Conservation (phyloP, 2,329 filamentous ascomycete species). For the Mycosphaerella arachidis region DNA sequence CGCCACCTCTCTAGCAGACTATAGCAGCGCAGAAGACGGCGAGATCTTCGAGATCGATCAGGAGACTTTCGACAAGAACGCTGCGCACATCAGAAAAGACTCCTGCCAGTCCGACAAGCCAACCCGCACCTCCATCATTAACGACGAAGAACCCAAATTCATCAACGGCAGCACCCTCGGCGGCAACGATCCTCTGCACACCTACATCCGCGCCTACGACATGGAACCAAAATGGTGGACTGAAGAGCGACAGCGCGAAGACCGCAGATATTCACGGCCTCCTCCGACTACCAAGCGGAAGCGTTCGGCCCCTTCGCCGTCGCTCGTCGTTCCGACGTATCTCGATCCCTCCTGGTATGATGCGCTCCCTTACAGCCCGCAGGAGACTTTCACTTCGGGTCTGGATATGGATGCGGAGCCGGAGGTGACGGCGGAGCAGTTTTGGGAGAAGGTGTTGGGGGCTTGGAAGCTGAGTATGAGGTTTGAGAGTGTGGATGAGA, state of each 20-base stretch:
- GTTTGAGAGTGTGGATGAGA: constrained; percentile 6
- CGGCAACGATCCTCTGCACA: neutral
- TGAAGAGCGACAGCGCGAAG: neutral
- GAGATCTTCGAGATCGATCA: neutral
- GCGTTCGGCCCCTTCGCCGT: neutral
- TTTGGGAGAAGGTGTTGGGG: constrained; percentile 5
- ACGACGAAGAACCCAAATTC: neutral
- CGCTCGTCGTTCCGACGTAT: too few species aligned
- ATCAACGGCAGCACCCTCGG: constrained; percentile 2
- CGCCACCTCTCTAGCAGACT: neutral
- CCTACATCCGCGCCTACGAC: neutral
- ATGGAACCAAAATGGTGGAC: neutral
- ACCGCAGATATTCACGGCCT: neutral
- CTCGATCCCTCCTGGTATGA: constrained; percentile 2
- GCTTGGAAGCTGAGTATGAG: neutral
- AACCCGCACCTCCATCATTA: neutral
- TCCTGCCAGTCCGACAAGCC: neutral
- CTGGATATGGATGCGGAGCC: neutral
- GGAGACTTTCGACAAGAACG: constrained; percentile 1
- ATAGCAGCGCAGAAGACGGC: neutral
- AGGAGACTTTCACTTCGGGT: constrained; percentile 1
- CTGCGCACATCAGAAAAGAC: neutral
- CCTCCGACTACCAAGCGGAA: neutral
- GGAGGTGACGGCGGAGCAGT: neutral
- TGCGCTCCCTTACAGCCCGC: neutral